Evolutionary conservation across 176 grass and related monocot species (phyloP).

Genomic region (Phragmites australis): DNA sequence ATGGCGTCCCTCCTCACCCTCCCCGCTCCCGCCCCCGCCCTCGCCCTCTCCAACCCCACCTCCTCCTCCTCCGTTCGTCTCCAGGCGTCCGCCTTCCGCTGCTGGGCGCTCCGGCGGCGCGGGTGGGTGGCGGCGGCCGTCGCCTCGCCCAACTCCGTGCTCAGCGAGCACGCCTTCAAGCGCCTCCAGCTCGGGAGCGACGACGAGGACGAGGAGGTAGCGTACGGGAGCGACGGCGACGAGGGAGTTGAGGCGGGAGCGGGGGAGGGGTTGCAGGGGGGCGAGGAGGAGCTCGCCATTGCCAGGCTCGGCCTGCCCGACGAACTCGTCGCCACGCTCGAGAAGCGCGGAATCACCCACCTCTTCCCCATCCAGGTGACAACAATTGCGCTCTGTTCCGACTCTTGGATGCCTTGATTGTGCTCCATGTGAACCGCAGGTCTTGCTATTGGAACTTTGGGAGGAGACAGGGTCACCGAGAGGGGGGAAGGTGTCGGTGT

Average conservation of each 20-base stretch:
- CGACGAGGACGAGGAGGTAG: slow-evolving; percentile 43
- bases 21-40: slow-evolving; percentile 42
- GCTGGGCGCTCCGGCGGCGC: slow-evolving; percentile 40
- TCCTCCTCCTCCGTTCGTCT: slow-evolving; percentile 12
- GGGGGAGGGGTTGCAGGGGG: background rate
- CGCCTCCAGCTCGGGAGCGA: slow-evolving; percentile 56
- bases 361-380: slow-evolving; percentile 96
- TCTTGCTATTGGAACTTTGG: background rate
- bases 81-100: slow-evolving; percentile 39
- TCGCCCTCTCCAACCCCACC: slow-evolving; percentile 49
- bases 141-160: slow-evolving; percentile 75
- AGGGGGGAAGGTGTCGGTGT: background rate
- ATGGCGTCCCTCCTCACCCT: slow-evolving; percentile 74
- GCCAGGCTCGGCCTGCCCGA: slow-evolving; percentile 67
- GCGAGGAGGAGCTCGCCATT: slow-evolving; percentile 76
- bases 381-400: background rate
- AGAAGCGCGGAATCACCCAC: slow-evolving; percentile 84
- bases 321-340: slow-evolving; percentile 70
- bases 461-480: background rate
- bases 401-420: background rate
- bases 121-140: slow-evolving; percentile 50
- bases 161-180: slow-evolving; percentile 95
- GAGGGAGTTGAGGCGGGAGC: slow-evolving; percentile 23
- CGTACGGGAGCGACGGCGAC: slow-evolving; percentile 40
- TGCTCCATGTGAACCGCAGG: background rate